Evolutionary conservation across 495 filamentous ascomycete species (phyloP).

Genomic region (Penicillium cosmopolitanum): DNA sequence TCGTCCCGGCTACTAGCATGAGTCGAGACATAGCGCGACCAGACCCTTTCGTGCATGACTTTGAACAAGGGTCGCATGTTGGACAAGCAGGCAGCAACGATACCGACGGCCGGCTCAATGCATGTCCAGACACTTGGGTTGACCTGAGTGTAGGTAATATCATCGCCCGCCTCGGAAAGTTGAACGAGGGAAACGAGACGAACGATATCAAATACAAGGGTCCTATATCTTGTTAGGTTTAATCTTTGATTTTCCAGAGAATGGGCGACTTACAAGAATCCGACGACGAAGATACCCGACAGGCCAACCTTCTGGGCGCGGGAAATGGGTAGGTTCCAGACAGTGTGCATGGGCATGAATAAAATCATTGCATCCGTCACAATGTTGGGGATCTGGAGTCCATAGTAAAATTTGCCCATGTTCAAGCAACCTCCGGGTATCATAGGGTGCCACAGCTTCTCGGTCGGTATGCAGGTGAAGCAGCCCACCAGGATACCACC

Average conservation of each 20-base stretch:
- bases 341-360: constrained; percentile 53
- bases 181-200: constrained; percentile 31
- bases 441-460: constrained; percentile 35
- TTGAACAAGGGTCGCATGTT: constrained; percentile 42
- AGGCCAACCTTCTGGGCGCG: constrained; percentile 41
- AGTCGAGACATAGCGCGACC: constrained; percentile 13
- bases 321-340: constrained; percentile 47
- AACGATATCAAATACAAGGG: constrained; percentile 34
- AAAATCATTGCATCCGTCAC: constrained; percentile 46
- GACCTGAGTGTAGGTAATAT: constrained; percentile 41
- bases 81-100: constrained; percentile 38
- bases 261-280: constrained; percentile 33
- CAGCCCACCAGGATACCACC: constrained; percentile 33
- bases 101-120: constrained; percentile 40
- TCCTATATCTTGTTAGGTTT: constrained; percentile 19
- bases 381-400: constrained; percentile 47
- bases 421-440: constrained; percentile 37
- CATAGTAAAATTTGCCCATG: constrained; percentile 36
- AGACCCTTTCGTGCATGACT: constrained; percentile 24
- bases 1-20: constrained; percentile 9
- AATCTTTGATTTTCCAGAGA: neutral
- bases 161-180: constrained; percentile 23
- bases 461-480: constrained; percentile 40
- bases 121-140: constrained; percentile 40
- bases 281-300: constrained; percentile 45